Percentiles rank a stretch among this genome's conserved stretches.
Evolutionary conservation across 805 yeast species (phyloP).

Genomic region (Myxozyma sirexii): DNA sequence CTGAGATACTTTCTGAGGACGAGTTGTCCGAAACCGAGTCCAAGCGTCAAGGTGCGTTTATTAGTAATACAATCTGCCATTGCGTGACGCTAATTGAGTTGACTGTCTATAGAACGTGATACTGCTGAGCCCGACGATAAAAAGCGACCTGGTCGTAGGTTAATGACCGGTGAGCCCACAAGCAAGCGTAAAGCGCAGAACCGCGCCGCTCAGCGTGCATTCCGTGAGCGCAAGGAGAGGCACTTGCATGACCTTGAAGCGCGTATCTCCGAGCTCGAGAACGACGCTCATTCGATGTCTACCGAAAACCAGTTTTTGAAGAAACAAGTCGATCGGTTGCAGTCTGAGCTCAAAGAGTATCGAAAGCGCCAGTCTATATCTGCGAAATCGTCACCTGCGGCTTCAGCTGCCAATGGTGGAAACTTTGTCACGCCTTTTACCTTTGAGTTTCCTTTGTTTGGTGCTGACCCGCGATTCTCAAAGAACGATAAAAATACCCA

Average conservation of each 20-base stretch:
- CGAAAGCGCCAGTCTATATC: constrained; percentile 44
- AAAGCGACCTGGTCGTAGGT: constrained; percentile 78
- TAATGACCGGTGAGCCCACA: constrained; percentile 74
- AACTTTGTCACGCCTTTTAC: constrained; percentile 44
- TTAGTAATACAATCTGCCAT: not conserved
- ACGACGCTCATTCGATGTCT: constrained; percentile 64
- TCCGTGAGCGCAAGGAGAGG: constrained; percentile 88
- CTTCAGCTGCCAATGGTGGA: constrained; percentile 1
- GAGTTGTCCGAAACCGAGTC: constrained; percentile 32
- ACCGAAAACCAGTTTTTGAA: constrained; percentile 74
- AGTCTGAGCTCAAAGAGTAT: constrained; percentile 68
- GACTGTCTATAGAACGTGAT: not conserved
- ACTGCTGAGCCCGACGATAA: constrained; percentile 33
- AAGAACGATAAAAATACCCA: not conserved
- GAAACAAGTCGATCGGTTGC: constrained; percentile 73
- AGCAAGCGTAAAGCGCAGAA: constrained; percentile 94
- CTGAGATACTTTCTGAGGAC: constrained; percentile 26
- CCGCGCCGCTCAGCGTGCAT: constrained; percentile 98
- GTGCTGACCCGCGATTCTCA: constrained; percentile 21
- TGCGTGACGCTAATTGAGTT: not conserved
- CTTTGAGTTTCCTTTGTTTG: constrained; percentile 60
- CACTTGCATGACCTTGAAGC: constrained; percentile 84
- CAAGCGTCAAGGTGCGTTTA: constrained; percentile 22
- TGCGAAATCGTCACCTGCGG: constrained; percentile 17
- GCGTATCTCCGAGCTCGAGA: constrained; percentile 71